These are phyloP conservation scores for Plasmodium yoelii DNA, from an alignment of 169 alveolate species.

Conservation along the genomic window DNA sequence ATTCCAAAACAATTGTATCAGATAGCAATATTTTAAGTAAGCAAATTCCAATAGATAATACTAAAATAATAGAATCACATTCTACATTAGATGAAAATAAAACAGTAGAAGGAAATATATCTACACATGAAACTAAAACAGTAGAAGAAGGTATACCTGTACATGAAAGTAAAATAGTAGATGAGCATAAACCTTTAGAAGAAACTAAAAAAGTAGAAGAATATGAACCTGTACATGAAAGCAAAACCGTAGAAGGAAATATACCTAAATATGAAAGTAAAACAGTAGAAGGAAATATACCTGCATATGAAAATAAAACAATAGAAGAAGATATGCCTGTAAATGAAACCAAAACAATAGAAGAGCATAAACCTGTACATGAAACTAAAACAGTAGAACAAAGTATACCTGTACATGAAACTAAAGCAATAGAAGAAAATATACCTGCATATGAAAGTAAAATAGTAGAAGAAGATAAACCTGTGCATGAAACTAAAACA, in stretches of 20 bases:
- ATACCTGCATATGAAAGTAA: background rate
- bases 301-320: background rate
- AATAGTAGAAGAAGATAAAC: background rate
- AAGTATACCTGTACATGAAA: background rate
- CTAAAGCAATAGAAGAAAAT: background rate
- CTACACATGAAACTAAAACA: background rate
- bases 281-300: no score
- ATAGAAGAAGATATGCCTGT: background rate
- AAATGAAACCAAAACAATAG: background rate
- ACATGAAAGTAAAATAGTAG: background rate
- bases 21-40: background rate
- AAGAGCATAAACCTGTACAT: background rate
- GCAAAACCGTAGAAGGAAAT: background rate
- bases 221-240: background rate
- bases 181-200: background rate
- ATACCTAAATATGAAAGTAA: no score
- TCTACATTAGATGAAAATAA: slow-evolving; percentile 9
- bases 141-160: background rate
- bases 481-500: background rate
- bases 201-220: slow-evolving; percentile 1
- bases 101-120: background rate
- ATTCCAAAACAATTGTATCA: no score
- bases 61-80: background rate
- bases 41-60: background rate
- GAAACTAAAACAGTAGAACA: background rate